A percentile compares a stretch with the other conserved stretches of the same genome.
Conservation (phyloP, 1,284 basidiomycete species). For the Rhodotorula glutinis region DNA sequence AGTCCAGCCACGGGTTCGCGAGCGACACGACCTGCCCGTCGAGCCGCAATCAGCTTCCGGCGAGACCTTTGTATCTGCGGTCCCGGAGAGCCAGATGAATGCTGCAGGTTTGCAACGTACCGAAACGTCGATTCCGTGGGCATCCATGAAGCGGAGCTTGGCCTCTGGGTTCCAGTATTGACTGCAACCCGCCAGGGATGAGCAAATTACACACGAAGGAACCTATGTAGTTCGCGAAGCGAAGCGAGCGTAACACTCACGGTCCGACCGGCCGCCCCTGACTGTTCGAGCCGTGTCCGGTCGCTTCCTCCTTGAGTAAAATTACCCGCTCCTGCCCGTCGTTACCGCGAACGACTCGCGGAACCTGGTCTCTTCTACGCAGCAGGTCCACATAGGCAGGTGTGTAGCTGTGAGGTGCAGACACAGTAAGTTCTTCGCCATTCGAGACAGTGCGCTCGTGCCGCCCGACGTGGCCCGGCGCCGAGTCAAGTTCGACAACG, state of each 20-base stretch:
- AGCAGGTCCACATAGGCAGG: slow-evolving; percentile 25
- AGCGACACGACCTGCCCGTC: slow-evolving; percentile 49
- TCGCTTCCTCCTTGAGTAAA: slow-evolving; percentile 65
- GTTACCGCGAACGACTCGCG: slow-evolving; percentile 58
- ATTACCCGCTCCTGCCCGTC: slow-evolving; percentile 63
- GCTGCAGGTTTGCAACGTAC: slow-evolving; percentile 40
- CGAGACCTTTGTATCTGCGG: too few species aligned
- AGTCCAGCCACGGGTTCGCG: slow-evolving; percentile 86
- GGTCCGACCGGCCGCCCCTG: slow-evolving; percentile 63
- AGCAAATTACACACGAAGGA: too few species aligned
- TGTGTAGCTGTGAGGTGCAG: slow-evolving; percentile 12
- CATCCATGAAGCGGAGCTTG: slow-evolving; percentile 73
- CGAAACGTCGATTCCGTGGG: slow-evolving; percentile 61
- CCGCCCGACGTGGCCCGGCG: too few species aligned
- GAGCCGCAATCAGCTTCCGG: too few species aligned
- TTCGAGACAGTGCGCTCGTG: too few species aligned
- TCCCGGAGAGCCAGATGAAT: too few species aligned
- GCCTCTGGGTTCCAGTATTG: slow-evolving; percentile 76
- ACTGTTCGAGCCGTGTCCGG: slow-evolving; percentile 50
- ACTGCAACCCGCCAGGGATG: slow-evolving; percentile 12
- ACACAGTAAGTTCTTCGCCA: slow-evolving; percentile 6
- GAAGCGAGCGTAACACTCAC: slow-evolving; percentile 45
- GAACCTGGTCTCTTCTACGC: slow-evolving; percentile 50
- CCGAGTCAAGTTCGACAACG: slow-evolving; percentile 50
- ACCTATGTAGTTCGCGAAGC: too few species aligned